Evolutionary conservation across 768 basidiomycete species (phyloP).

Genomic region (Mycena rebaudengoi): DNA sequence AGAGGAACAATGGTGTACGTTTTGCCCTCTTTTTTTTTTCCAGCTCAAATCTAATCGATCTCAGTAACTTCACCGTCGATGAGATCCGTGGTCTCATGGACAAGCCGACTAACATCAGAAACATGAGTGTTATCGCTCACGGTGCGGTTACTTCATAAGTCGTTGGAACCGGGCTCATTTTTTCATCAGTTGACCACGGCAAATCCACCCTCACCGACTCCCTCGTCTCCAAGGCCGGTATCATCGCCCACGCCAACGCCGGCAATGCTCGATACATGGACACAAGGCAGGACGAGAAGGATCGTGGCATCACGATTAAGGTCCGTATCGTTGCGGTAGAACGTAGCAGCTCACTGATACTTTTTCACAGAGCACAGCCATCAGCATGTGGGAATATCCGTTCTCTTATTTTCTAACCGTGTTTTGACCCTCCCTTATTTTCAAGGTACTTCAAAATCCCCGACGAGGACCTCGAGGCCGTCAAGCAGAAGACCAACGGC

Average conservation of each 20-base stretch:
- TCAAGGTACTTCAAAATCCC: conserved; percentile 94
- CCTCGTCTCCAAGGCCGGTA: conserved; percentile 98
- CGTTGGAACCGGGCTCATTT: no score
- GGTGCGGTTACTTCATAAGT: no score
- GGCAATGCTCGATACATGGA: conserved; percentile 98
- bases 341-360: no score
- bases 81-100: conserved; percentile 90
- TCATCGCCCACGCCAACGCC: conserved; percentile 93
- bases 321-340: no score
- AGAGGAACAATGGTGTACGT: conserved; percentile 80
- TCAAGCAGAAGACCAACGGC: conserved; percentile 91
- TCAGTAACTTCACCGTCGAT: conserved; percentile 84
- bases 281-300: conserved; percentile 98
- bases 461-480: conserved; percentile 77
- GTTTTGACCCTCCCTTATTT: conserved; percentile 1
- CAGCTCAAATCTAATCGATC: conserved; percentile 41
- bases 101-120: conserved; percentile 86
- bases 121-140: conserved; percentile 60
- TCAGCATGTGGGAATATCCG: conserved; percentile 68
- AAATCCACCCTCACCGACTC: conserved; percentile 99
- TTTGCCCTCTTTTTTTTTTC: conserved; percentile 24
- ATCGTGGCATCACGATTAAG: conserved; percentile 99
- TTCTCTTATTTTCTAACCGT: background rate
- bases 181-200: conserved; percentile 92
- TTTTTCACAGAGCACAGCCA: conserved; percentile 99